Base-by-base conservation (phyloP, 2,329 filamentous ascomycete genomes). In the Alternaria conjuncta region DNA sequence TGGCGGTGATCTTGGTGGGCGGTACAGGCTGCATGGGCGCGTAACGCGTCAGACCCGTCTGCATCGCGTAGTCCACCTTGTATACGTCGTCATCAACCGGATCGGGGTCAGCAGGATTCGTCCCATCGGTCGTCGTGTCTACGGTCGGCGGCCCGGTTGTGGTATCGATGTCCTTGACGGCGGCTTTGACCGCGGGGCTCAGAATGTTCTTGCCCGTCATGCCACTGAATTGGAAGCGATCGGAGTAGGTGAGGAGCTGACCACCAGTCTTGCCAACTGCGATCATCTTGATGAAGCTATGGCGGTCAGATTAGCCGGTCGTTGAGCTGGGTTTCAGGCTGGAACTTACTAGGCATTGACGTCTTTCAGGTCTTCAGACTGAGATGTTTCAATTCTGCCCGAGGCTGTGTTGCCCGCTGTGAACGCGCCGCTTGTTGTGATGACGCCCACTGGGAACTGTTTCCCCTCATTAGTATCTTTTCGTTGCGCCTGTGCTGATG, bases 171-270 rank as follows among this genome's bases (percentile, higher is more conserved):
- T 59, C 57, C 28, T 68, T 63, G 43, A 74, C 60, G 6, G 71
- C 72, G 85, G 87, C n/a, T 23, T 72, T 69, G 50, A 86, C 78
- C 41, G 71, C 73, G 2, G 82, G 63, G 2, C 84, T 79, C 71
- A 90, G 90, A 5, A 79, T 79, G 36, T 89, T 89, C 3, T 85
- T 89, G 41, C 89, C 89, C 3, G 85, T 89, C 89, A 92, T 91
- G 69, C 84, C 85, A 11, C 82, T 82, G 56, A 91, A 80, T n/a
- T 86, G 85, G 79, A 92, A 92, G 65, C 89, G 88, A 54, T 81
- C 71, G 11, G 89, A 90, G 75, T 85, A 91, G 71, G 86, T 88
- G 60, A 84, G 86, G 20, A 88, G 81, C 5, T 83, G 85, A 30
- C 85, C 85, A 41, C 87, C 85, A n/a, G 83, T 82, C 18, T 83